These are phyloP conservation scores for Leishmania arabica DNA, from an alignment of 208 protist genomes.

Conservation along the genomic window DNA sequence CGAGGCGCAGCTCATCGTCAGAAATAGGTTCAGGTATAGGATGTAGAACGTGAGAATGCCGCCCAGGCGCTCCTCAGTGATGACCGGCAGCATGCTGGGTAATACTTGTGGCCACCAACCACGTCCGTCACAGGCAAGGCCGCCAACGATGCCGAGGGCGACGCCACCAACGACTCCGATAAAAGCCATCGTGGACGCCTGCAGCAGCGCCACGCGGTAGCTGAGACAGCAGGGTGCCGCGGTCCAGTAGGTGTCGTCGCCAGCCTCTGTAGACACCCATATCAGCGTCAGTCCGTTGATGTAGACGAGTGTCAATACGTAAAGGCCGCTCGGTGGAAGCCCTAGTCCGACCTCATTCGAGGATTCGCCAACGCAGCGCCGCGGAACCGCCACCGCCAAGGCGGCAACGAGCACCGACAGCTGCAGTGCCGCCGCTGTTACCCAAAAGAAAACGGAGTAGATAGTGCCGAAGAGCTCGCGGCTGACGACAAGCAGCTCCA, in stretches of 20 bases:
- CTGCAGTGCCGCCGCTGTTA: constrained; percentile 11
- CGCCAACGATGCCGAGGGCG: constrained; percentile 2
- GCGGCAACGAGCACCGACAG: constrained; percentile 11
- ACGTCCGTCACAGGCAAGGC: not conserved
- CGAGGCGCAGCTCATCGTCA: constrained; percentile 20
- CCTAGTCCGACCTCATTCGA: not conserved
- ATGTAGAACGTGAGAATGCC: constrained; percentile 7
- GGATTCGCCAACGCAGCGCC: not conserved
- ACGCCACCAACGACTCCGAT: constrained; percentile 2
- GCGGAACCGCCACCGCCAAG: constrained; percentile 12
- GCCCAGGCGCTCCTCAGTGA: constrained; percentile 3
- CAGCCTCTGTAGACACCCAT: constrained; percentile 1
- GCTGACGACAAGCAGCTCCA: constrained; percentile 12
- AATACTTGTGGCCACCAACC: not conserved
- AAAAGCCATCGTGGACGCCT: constrained; percentile 7
- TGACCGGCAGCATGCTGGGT: no score
- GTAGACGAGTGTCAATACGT: not conserved
- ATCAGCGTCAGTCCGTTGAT: not conserved
- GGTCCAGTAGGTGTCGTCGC: not conserved
- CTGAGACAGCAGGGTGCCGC: not conserved
- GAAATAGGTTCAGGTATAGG: constrained; percentile 7
- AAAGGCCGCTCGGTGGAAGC: constrained; percentile 3
- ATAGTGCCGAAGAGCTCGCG: constrained; percentile 19
- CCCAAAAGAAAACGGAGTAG: constrained; percentile 20
- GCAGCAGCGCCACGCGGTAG: constrained; percentile 3